These are phyloP conservation scores for Crucibulum laeve DNA, from an alignment of 768 basidiomycete genomes.

Conservation along the genomic window DNA sequence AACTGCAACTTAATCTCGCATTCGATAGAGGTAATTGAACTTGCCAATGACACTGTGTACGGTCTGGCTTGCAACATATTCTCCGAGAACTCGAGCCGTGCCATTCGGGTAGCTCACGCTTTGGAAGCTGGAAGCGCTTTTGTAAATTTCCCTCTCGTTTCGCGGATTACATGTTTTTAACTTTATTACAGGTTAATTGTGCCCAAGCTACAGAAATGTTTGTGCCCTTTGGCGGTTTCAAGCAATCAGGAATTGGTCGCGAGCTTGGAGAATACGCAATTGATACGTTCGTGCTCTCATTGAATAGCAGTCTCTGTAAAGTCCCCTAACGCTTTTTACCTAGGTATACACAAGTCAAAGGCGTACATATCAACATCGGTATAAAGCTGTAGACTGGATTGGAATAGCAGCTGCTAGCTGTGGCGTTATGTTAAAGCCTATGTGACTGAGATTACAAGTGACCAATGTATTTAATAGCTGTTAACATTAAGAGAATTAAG, in stretches of 20 bases:
- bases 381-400: slow-evolving; percentile 10
- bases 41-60: slow-evolving; percentile 76
- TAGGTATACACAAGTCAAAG: slow-evolving; percentile 18
- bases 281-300: slow-evolving; percentile 18
- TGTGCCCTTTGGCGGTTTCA: slow-evolving; percentile 22
- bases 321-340: too few relatives aligned
- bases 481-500: too few relatives aligned
- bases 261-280: slow-evolving; percentile 22
- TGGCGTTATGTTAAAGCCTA: too few relatives aligned
- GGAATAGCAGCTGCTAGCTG: too few relatives aligned
- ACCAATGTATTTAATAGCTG: too few relatives aligned
- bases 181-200: slow-evolving; percentile 21
- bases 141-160: slow-evolving; percentile 30
- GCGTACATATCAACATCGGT: slow-evolving; percentile 16
- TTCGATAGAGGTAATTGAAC: slow-evolving; percentile 37
- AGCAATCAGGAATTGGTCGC: slow-evolving; percentile 19
- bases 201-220: slow-evolving; percentile 7
- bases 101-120: slow-evolving; percentile 56
- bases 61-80: slow-evolving; percentile 80
- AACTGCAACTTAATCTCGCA: background rate
- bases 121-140: slow-evolving; percentile 67
- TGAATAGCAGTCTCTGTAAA: too few relatives aligned
- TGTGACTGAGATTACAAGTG: too few relatives aligned
- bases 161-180: too few relatives aligned
- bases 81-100: slow-evolving; percentile 62